Conservation (phyloP, 2,329 filamentous ascomycete genomes). For the Penicillium hesseltinei region DNA sequence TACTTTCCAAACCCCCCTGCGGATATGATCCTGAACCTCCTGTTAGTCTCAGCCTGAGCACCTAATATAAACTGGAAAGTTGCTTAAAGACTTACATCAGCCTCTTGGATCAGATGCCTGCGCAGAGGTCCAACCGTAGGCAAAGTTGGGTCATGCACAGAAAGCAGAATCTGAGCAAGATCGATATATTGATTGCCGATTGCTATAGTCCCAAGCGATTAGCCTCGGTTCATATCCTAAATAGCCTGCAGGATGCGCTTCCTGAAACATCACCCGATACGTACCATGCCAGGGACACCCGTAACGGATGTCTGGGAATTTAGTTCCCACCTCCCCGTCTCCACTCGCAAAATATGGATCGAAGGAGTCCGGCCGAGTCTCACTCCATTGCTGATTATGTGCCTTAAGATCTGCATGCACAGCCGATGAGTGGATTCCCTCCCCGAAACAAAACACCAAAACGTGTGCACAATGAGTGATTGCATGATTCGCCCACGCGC, state of each 20-base stretch:
- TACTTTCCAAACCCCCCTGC: slow-evolving; percentile 25
- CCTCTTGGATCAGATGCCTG: slow-evolving; percentile 12
- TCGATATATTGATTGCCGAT: slow-evolving; percentile 27
- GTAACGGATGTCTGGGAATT: slow-evolving; percentile 25
- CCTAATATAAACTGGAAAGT: background rate
- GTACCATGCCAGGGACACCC: slow-evolving; percentile 28
- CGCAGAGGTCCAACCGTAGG: slow-evolving; percentile 19
- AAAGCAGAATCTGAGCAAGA: slow-evolving; percentile 18
- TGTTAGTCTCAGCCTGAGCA: background rate
- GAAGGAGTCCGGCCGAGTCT: slow-evolving; percentile 21
- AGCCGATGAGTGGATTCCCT: slow-evolving; percentile 10
- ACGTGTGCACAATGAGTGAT: slow-evolving; percentile 33
- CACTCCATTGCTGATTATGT: slow-evolving; percentile 21
- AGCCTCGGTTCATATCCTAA: background rate
- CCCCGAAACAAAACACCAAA: slow-evolving; percentile 27
- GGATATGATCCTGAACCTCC: slow-evolving; percentile 17
- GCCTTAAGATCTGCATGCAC: slow-evolving; percentile 18
- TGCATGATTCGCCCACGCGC: slow-evolving; percentile 44
- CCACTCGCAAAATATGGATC: slow-evolving; percentile 24
- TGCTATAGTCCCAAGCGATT: slow-evolving; percentile 4
- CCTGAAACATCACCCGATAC: background rate
- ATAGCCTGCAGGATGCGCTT: background rate
- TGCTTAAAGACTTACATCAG: slow-evolving; percentile 17
- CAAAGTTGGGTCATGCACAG: slow-evolving; percentile 18
- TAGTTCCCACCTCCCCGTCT: slow-evolving; percentile 13